Evolutionary conservation across 1,139 yeast species (phyloP), one percentile per base, ranked within the genome.

Genomic region (Eremothecium gossypii): DNA sequence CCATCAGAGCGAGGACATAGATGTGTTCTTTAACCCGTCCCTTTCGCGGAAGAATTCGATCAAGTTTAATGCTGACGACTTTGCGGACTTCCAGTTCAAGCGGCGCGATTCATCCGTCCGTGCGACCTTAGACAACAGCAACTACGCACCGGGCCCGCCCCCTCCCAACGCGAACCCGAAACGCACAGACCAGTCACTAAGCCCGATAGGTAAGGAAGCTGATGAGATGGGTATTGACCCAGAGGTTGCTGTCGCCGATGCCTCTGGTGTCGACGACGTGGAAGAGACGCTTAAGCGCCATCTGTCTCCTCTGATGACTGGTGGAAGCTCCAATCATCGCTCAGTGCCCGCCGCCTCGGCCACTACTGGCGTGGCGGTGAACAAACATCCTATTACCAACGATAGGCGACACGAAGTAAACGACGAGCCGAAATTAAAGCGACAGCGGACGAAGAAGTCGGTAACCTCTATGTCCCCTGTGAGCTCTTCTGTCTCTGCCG

Each of bases 31-130:
- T 48, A 36, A 41, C 31, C 40, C 45, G 40, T 27, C 45, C 2
- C 45, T 46, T 27, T 48, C 57, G 10, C 49, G 58, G 36, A 50
- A 51, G 35, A 52, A 53, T 39, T 55, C 58, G 2, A 39, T 54
- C n/a, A 51, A 51, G 38, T 53, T 52, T 42, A 51, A 51, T 33
- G 49, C 57, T 2, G 59, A 55, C 7, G 59, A 54, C 39, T 53
- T 55, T 33, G 44, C 44, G 8, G 55, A 54, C 36, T 55, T 53
- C 39, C 58, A 54, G 30, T 53, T 52, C 43, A 52, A 54, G 35
- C 46, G 58, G 33, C 50, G 60, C 10, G 54, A 55, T 38, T 54
- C 58, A 4, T 55, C 57, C 5, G 49, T 55, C 8, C 43, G 56
- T 30, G 51, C 48, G n/a, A 43, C 55, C 6, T 36, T 52, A 3